Evolutionary conservation across 768 basidiomycete species (phyloP), one percentile per base, ranked within the genome.

Genomic region (Crepidotus variabilis): DNA sequence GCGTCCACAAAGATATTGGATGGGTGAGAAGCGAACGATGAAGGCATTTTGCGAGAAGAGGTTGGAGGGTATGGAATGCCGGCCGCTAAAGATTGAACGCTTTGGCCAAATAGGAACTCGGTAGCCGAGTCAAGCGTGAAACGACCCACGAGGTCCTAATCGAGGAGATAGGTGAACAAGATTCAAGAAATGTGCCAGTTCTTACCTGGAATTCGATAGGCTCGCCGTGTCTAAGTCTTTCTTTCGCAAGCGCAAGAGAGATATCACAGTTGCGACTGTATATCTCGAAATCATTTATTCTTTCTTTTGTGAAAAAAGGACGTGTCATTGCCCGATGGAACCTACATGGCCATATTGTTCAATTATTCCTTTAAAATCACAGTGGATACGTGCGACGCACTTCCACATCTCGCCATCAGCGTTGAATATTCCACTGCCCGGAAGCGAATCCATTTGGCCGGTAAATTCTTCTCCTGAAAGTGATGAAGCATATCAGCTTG

Each of bases 361-460:
- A 1, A 49, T 14, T 43, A 10, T n/a, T n/a, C n/a, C n/a, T n/a
- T n/a, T n/a, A 21, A 21, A 14, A 45, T 21, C 28, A 14, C 34
- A 22, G 33, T 21, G 23, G 16, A 22, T 20, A 33, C 18, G 3
- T 28, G 13, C 47, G 6, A 49, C 78, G 57, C 61, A 86, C 84
- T 84, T 89, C 88, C 88, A 89, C 68, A 81, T 75, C 0, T 86
- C 83, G 16, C 83, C 84, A 66, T 86, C 82, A 2, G 77, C 76
- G 60, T 82, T 82, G 67, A 86, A 87, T 0, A 86, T 78, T 0
- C 85, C 85, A 2, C 72, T 72, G 0, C 85, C 85, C 2, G 85
- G 70, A 2, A 82, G 61, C 5, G 75, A 69, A 13, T 63, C 46
- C 32, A 78, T 53, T 55, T 70, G 67, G 4, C 54, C 36, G 13